Conservation (phyloP, 768 basidiomycete genomes). For the Leucosporidium creatinivorum region DNA sequence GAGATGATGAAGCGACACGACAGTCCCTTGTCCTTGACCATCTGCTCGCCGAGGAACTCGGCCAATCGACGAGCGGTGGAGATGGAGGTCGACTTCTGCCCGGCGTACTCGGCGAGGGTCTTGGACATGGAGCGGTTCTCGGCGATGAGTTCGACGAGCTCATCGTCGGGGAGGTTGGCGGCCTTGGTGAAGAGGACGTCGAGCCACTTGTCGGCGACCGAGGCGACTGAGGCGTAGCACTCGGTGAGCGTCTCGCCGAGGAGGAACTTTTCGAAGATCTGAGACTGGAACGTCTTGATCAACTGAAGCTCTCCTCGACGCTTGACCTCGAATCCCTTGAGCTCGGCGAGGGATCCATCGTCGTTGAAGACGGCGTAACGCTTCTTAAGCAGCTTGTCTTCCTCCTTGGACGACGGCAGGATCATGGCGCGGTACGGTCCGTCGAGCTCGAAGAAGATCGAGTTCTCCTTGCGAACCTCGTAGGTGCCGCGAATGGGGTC, state of each 20-base stretch:
- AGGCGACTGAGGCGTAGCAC: slow-evolving; percentile 88
- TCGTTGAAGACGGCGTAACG: slow-evolving; percentile 98
- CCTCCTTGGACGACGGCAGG: slow-evolving; percentile 95
- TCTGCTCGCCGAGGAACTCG: slow-evolving; percentile 93
- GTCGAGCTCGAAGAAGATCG: slow-evolving; percentile 98
- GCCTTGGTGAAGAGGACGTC: slow-evolving; percentile 86
- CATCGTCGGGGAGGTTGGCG: slow-evolving; percentile 76
- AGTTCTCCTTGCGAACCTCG: slow-evolving; percentile 82
- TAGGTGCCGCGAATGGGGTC: slow-evolving; percentile 79
- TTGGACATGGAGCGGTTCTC: slow-evolving; percentile 98
- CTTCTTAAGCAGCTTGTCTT: slow-evolving; percentile 96
- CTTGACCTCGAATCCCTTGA: slow-evolving; percentile 99
- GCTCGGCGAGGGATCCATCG: slow-evolving; percentile 91
- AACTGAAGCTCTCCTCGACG: slow-evolving; percentile 93
- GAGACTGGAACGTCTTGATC: slow-evolving; percentile 98
- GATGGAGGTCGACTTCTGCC: slow-evolving; percentile 97
- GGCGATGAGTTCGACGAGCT: slow-evolving; percentile 93
- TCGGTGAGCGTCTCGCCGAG: slow-evolving; percentile 88
- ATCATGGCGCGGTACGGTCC: slow-evolving; percentile 99
- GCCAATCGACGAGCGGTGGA: slow-evolving; percentile 89
- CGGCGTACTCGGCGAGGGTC: slow-evolving; percentile 90
- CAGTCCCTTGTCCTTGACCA: slow-evolving; percentile 99
- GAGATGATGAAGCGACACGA: slow-evolving; percentile 99
- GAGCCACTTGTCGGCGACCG: slow-evolving; percentile 92
- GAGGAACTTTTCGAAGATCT: slow-evolving; percentile 95